Evolutionary conservation across 2,329 filamentous ascomycete species (phyloP).

Genomic region (Cladophialophora exuberans): DNA sequence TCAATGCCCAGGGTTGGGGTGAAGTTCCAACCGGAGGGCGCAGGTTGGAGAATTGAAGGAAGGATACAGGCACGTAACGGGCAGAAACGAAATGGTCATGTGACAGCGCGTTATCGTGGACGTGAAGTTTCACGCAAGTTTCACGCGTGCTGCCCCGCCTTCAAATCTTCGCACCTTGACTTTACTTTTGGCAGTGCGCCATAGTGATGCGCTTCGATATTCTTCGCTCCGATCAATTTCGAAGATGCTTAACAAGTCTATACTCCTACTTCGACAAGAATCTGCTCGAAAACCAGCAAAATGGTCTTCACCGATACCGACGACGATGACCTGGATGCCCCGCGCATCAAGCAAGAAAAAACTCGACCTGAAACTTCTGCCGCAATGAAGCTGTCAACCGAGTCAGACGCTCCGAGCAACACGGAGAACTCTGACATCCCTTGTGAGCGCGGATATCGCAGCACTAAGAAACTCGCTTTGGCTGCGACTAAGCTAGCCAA

Average conservation of each 20-base stretch:
- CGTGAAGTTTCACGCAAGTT: background rate
- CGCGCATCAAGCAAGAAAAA: constrained; percentile 11
- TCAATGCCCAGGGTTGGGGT: too few relatives aligned
- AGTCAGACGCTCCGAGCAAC: constrained; percentile 1
- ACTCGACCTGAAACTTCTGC: background rate
- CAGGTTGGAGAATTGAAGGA: too few relatives aligned
- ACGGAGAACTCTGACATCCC: constrained; percentile 6
- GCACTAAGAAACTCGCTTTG: constrained; percentile 4
- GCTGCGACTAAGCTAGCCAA: background rate
- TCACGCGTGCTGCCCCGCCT: background rate
- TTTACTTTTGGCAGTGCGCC: too few relatives aligned
- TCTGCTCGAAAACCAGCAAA: background rate
- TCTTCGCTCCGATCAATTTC: too few relatives aligned
- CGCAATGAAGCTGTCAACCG: constrained; percentile 5
- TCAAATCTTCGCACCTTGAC: too few relatives aligned
- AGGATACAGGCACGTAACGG: background rate
- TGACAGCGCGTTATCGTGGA: background rate
- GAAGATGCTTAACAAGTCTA: too few relatives aligned
- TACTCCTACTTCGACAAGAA: background rate
- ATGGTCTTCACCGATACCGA: constrained; percentile 31
- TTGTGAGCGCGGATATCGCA: constrained; percentile 1
- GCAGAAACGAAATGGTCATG: background rate
- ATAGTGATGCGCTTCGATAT: too few relatives aligned
- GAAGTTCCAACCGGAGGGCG: too few relatives aligned
- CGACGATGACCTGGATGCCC: constrained; percentile 27